phyloP scores from a whole-genome alignment of 768 basidiomycete species.

The Asterophora lycoperdoides region DNA sequence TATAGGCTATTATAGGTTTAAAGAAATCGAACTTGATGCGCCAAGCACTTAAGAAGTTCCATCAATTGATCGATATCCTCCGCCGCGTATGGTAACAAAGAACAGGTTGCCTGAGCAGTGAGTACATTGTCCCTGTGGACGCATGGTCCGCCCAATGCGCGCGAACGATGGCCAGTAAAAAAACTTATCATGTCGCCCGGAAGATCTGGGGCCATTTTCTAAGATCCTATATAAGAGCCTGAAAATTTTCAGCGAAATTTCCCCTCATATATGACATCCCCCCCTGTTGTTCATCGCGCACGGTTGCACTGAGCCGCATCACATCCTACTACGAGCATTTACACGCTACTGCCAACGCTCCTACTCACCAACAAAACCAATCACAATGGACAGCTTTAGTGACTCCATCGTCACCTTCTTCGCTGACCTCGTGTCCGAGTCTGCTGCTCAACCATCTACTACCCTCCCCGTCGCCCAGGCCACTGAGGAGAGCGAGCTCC shows the following conservation, averaged over 20 bases:
- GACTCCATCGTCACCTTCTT: neutral
- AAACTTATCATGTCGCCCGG: too few relatives aligned
- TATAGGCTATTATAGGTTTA: too few relatives aligned
- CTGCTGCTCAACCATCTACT: neutral
- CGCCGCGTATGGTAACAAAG: too few relatives aligned
- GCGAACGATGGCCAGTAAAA: too few relatives aligned
- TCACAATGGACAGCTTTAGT: neutral
- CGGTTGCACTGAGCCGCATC: neutral
- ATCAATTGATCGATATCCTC: too few relatives aligned
- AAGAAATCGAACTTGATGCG: too few relatives aligned
- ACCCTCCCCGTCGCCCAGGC: neutral
- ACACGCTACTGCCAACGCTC: neutral
- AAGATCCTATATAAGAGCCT: too few relatives aligned
- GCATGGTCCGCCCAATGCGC: too few relatives aligned
- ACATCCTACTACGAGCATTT: neutral
- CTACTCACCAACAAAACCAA: neutral
- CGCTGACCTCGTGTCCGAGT: constrained; percentile 5
- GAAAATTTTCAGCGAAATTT: neutral
- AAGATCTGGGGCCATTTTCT: too few relatives aligned
- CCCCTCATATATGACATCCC: neutral
- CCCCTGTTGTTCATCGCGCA: neutral
- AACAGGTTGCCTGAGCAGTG: too few relatives aligned
- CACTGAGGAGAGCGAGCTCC: constrained; percentile 1
- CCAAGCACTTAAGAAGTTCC: too few relatives aligned
- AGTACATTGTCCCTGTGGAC: too few relatives aligned